Evolutionary conservation across 1,284 basidiomycete genomes (phyloP).

Genomic region (Puccinia coronata): DNA sequence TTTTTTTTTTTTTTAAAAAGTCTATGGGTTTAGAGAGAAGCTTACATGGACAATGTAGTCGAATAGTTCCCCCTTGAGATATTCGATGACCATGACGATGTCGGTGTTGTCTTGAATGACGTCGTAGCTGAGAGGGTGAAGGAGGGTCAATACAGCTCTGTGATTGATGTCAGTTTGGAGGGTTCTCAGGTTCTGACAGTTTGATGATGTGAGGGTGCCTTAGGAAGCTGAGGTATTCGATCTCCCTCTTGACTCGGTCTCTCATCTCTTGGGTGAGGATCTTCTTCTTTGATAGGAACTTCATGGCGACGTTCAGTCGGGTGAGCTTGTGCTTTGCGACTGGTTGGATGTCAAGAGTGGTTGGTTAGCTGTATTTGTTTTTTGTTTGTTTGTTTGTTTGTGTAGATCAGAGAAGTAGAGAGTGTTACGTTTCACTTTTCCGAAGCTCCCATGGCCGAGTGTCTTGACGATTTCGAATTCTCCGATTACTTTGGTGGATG

Average conservation of each 20-base stretch:
- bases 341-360: background rate
- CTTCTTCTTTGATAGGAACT: slow-evolving; percentile 48
- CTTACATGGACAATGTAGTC: slow-evolving; percentile 83
- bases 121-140: slow-evolving; percentile 70
- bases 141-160: background rate
- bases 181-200: slow-evolving; percentile 66
- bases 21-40: background rate
- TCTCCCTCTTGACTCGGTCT: slow-evolving; percentile 58
- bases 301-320: slow-evolving; percentile 44
- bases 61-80: slow-evolving; percentile 75
- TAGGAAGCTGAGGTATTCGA: slow-evolving; percentile 88
- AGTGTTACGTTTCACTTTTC: slow-evolving; percentile 48
- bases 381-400: too few species aligned
- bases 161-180: background rate
- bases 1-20: background rate
- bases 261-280: slow-evolving; percentile 49
- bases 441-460: slow-evolving; percentile 49
- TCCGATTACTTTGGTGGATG: slow-evolving; percentile 36
- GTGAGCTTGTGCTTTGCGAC: slow-evolving; percentile 47
- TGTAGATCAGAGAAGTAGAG: too few species aligned
- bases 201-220: slow-evolving; percentile 95
- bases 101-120: slow-evolving; percentile 89
- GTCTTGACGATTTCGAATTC: slow-evolving; percentile 48
- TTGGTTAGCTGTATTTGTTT: too few species aligned
- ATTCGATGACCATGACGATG: slow-evolving; percentile 91